A percentile compares a stretch with the other conserved stretches of the same genome.
Evolutionary conservation across 2,329 filamentous ascomycete genomes (phyloP).

Genomic region (Botrytis sinoallii): DNA sequence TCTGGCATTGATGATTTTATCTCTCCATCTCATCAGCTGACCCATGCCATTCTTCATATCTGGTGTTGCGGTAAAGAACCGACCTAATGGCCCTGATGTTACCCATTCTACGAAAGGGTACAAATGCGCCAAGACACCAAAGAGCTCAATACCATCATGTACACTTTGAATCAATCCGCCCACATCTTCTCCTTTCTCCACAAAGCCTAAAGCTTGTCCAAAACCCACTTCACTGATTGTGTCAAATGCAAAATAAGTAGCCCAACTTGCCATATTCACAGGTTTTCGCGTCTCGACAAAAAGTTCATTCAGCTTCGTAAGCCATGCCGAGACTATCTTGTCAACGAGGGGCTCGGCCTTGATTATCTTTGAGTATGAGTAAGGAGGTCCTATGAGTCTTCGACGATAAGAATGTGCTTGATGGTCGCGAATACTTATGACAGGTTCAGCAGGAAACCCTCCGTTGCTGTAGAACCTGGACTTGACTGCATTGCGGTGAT

Average conservation of each 20-base stretch:
- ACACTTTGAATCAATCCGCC: conserved; percentile 53
- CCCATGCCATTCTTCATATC: conserved; percentile 12
- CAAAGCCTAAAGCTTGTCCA: conserved; percentile 54
- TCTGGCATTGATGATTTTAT: conserved; percentile 7
- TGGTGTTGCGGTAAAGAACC: conserved; percentile 11
- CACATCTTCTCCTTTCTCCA: conserved; percentile 50
- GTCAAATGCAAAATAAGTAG: conserved; percentile 50
- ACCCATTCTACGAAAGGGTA: conserved; percentile 53
- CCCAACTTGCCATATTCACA: conserved; percentile 56
- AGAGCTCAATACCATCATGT: conserved; percentile 40
- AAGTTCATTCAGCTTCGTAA: conserved; percentile 43
- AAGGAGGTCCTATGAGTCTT: conserved; percentile 51
- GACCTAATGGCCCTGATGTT: conserved; percentile 49
- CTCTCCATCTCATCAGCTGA: conserved; percentile 13
- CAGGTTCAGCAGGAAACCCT: conserved; percentile 52
- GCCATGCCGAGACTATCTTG: conserved; percentile 49
- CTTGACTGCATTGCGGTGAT: conserved; percentile 54
- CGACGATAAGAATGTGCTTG: conserved; percentile 50
- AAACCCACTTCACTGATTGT: conserved; percentile 56
- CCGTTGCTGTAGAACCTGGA: conserved; percentile 57
- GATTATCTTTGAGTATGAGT: conserved; percentile 55
- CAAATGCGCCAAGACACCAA: conserved; percentile 42
- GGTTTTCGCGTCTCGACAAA: conserved; percentile 46
- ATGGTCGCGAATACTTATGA: conserved; percentile 57
- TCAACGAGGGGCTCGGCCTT: conserved; percentile 58